Conservation (phyloP, 345 rosid genomes). For the Populus deltoides region DNA sequence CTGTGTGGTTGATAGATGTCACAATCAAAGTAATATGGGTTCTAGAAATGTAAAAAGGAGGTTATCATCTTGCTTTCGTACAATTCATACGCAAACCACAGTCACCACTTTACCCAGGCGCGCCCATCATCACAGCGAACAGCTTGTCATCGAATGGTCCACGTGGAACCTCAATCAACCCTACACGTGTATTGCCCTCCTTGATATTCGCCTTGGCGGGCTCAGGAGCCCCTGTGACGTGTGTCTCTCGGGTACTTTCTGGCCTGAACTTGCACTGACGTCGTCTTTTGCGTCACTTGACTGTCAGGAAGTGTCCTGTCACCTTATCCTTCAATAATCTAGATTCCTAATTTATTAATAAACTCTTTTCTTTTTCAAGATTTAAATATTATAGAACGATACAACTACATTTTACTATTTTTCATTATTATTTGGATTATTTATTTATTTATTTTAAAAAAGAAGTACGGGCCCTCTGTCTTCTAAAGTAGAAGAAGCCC, state of each 20-base stretch:
- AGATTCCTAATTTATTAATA: no score
- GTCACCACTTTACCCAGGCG: neutral
- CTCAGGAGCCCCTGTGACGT: neutral
- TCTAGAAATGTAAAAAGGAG: neutral
- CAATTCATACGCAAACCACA: neutral
- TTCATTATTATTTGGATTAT: no score
- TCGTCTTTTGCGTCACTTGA: neutral
- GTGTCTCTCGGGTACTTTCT: neutral
- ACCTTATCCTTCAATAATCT: neutral
- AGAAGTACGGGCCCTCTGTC: no score
- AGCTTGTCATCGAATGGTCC: neutral
- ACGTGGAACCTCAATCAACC: slow-evolving; percentile 3
- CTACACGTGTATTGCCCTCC: slow-evolving; percentile 17
- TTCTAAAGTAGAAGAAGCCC: no score
- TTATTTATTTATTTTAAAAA: no score
- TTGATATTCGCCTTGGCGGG: neutral
- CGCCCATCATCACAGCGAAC: neutral
- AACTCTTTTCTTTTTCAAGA: no score
- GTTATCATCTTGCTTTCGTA: neutral
- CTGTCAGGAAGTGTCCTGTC: neutral
- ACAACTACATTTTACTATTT: no score
- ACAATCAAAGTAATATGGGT: neutral
- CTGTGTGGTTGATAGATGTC: neutral
- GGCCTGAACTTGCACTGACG: slow-evolving; percentile 25
- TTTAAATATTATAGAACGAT: no score